Conservation (phyloP, 495 filamentous ascomycete genomes). For the Parmelia sp. region DNA sequence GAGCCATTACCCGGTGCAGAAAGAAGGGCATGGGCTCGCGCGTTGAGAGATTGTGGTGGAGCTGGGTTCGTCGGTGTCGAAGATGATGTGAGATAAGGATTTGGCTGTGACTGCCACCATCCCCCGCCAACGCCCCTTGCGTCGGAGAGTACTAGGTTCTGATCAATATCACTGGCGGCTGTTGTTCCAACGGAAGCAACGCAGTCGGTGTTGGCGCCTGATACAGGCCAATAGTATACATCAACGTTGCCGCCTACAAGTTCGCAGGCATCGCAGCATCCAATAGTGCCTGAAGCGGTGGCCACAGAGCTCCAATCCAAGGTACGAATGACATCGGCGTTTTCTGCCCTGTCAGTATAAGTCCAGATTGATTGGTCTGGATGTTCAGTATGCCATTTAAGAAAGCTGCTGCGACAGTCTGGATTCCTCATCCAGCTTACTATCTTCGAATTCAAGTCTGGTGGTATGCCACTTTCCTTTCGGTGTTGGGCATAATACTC, state of each 20-base stretch:
- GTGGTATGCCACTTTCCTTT: background rate
- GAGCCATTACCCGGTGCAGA: background rate
- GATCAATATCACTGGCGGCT: background rate
- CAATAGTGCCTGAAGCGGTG: background rate
- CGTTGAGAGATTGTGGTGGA: background rate
- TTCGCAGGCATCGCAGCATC: slow-evolving; percentile 10
- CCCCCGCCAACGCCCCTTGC: background rate
- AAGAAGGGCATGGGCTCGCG: background rate
- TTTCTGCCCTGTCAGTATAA: background rate
- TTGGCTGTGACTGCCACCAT: background rate
- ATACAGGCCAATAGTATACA: slow-evolving; percentile 11
- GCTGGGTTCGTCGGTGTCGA: background rate
- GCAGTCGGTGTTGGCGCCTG: slow-evolving; percentile 9
- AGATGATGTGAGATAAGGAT: background rate
- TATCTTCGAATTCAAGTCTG: background rate
- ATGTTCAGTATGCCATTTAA: slow-evolving; percentile 7
- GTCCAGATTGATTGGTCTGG: slow-evolving; percentile 6
- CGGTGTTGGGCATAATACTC: background rate
- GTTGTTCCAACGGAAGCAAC: slow-evolving; percentile 6
- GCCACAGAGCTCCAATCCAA: background rate
- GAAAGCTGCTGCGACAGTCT: slow-evolving; percentile 1
- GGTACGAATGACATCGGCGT: background rate
- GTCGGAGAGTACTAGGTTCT: background rate
- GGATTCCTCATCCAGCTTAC: slow-evolving; percentile 10
- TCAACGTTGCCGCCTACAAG: slow-evolving; percentile 5